Base-by-base conservation (phyloP, 164 flowering plant species). In the Macadamia tetraphylla region DNA sequence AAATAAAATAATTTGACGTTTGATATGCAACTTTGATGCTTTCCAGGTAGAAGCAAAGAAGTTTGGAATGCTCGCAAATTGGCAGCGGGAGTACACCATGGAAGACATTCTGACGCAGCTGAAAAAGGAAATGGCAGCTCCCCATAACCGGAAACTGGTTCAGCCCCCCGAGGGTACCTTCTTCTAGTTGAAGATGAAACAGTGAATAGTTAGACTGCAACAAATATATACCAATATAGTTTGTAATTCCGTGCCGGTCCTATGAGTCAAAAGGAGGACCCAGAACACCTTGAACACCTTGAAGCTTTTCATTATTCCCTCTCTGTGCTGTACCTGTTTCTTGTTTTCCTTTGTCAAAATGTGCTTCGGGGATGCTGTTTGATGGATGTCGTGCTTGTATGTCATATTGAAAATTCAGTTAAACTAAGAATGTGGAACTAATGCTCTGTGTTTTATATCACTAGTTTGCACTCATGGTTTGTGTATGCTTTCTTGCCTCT, bases 91-190 rank as follows among this genome's bases (percentile, higher is more conserved):
- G 74, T 89, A 87, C 81, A 92, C 94, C 31, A 89, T 92, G 96
- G 97, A 92, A 76, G 97, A 87, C 73, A 83, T 91, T 74, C 79
- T 91, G 76, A 86, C 87, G 0, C 95, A 89, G 77, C 85, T 91
- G 85, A 92, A 88, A 76, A 92, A 87, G 81, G 97, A 89, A 74
- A 92, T 92, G 97, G 92, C 91, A 5, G 79, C 95, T 9, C 84
- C 97, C n/a, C 89, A 89, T 44, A 92, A 92, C 81, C 85, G 97
- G 46, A 92, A 92, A 83, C 80, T 89, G 68, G 97, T 87, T 35
- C 97, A 92, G 80, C 96, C 97, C 62, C 94, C 97, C 0, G 96
- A 92, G 74, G 97, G 96, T 65, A 86, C 94, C 79, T 87, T 72
- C 83, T 91, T 91, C 83, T 89, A 91, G 88, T 53, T 57, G 42